phyloP scores from a whole-genome alignment of 2,329 filamentous ascomycete species.

The Talaromyces sp. region DNA sequence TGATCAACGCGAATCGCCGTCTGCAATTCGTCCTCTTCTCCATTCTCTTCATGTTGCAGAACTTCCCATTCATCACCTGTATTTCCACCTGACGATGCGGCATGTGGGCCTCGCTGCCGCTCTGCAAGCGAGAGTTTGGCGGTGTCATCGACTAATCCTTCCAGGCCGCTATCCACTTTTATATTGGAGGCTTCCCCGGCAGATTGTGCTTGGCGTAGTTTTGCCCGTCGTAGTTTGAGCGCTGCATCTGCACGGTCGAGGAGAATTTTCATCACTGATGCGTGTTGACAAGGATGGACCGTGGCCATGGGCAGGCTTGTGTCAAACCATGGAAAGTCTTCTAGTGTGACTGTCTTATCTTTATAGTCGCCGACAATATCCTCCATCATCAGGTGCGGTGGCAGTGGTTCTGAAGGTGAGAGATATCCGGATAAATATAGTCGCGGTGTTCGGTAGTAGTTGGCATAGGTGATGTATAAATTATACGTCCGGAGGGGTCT shows the following conservation, averaged over 20 bases:
- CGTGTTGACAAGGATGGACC: slow-evolving; percentile 95
- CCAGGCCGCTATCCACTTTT: slow-evolving; percentile 59
- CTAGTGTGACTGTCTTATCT: slow-evolving; percentile 96
- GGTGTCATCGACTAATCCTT: slow-evolving; percentile 79
- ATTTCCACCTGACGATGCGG: slow-evolving; percentile 28
- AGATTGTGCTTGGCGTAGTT: slow-evolving; percentile 60
- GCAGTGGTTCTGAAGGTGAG: slow-evolving; percentile 67
- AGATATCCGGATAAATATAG: slow-evolving; percentile 91
- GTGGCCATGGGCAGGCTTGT: slow-evolving; percentile 92
- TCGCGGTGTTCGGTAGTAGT: slow-evolving; percentile 92
- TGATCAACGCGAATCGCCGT: slow-evolving; percentile 46
- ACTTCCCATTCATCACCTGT: slow-evolving; percentile 60
- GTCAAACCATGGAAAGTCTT: slow-evolving; percentile 94
- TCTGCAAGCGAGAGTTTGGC: slow-evolving; percentile 56
- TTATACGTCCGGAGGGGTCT: slow-evolving; percentile 90
- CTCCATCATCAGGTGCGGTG: slow-evolving; percentile 86
- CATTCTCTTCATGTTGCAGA: slow-evolving; percentile 37
- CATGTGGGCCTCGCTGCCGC: slow-evolving; percentile 4
- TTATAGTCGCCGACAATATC: slow-evolving; percentile 96
- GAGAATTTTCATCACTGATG: slow-evolving; percentile 94
- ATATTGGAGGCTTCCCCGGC: slow-evolving; percentile 33
- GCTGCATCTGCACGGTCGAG: slow-evolving; percentile 93
- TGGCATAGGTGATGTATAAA: slow-evolving; percentile 95
- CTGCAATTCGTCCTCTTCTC: slow-evolving; percentile 42
- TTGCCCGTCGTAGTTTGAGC: slow-evolving; percentile 79